Conservation (phyloP, 2,329 filamentous ascomycete genomes). For the Ophiostoma quercus region DNA sequence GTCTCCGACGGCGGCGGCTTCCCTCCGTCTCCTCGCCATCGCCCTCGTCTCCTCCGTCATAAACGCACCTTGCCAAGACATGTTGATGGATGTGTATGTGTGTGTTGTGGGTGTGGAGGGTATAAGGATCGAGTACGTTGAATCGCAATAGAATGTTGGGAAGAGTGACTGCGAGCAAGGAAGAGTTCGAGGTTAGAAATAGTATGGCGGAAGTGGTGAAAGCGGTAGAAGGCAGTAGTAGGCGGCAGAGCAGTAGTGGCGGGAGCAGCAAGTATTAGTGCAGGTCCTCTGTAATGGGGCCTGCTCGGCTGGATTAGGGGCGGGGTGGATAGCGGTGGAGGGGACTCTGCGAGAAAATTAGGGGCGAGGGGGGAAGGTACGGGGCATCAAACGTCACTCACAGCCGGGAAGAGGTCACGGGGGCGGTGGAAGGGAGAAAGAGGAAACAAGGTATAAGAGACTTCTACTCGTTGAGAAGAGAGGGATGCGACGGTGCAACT, state of each 20-base stretch:
- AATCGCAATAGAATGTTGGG: not conserved
- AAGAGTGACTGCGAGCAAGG: slow-evolving; percentile 12
- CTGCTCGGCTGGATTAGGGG: slow-evolving; percentile 10
- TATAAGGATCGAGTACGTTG: not conserved
- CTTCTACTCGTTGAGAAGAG: not conserved
- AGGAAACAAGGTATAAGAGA: not conserved
- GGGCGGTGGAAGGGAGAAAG: not conserved
- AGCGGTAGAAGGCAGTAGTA: slow-evolving; percentile 14
- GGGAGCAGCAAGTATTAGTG: not conserved
- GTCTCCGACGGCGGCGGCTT: not conserved
- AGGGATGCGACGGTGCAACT: not conserved
- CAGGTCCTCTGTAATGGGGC: not conserved
- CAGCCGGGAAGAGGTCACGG: not conserved
- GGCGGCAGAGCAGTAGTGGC: slow-evolving; percentile 7
- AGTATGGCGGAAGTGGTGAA: slow-evolving; percentile 3
- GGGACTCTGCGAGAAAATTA: slow-evolving; percentile 12
- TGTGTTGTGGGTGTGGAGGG: slow-evolving; percentile 12
- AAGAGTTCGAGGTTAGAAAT: slow-evolving; percentile 12
- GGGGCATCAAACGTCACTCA: slow-evolving; percentile 10
- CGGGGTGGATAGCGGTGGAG: slow-evolving; percentile 16
- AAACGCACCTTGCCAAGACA: slow-evolving; percentile 28
- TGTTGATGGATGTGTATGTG: slow-evolving; percentile 20
- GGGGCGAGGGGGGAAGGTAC: slow-evolving; percentile 10
- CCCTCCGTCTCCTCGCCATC: not conserved
- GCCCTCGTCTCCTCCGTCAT: no score